Evolutionary conservation across 2,329 filamentous ascomycete species (phyloP).

Genomic region (Stachybotrys chartarum): DNA sequence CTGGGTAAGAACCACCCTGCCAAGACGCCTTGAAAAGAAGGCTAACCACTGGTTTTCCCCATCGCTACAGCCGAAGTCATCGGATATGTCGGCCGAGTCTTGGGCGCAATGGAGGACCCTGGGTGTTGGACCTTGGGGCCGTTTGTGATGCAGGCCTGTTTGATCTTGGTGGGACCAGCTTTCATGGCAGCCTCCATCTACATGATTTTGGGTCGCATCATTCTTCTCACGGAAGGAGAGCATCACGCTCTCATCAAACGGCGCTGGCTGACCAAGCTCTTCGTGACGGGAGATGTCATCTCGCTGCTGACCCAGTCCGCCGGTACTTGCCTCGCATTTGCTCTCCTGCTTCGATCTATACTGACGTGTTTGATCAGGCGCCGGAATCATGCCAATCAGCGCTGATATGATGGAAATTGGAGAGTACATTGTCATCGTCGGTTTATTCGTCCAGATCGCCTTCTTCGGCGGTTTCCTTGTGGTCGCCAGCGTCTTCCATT

Average conservation of each 20-base stretch:
- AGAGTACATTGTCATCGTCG: constrained; percentile 39
- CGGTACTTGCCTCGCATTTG: constrained; percentile 1
- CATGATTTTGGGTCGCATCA: constrained; percentile 35
- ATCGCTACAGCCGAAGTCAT: constrained; percentile 13
- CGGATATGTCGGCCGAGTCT: constrained; percentile 39
- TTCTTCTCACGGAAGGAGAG: constrained; percentile 24
- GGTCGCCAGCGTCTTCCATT: constrained; percentile 34
- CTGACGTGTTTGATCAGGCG: background rate
- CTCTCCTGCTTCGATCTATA: background rate
- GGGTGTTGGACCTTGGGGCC: constrained; percentile 25
- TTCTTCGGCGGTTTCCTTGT: constrained; percentile 44
- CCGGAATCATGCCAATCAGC: background rate
- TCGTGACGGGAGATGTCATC: constrained; percentile 38
- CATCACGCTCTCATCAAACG: constrained; percentile 29
- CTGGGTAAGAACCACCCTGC: constrained; percentile 7
- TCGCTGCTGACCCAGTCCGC: constrained; percentile 23
- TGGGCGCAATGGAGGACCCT: constrained; percentile 30
- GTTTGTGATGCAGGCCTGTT: constrained; percentile 31
- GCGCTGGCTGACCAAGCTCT: constrained; percentile 38
- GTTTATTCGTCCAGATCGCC: constrained; percentile 43
- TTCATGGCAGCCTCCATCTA: constrained; percentile 41
- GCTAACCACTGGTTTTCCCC: background rate
- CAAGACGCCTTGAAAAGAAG: background rate
- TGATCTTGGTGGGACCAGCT: constrained; percentile 31
- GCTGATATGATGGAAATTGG: constrained; percentile 15